Percentiles rank a stretch among this genome's conserved stretches.
phyloP scores from a whole-genome alignment of 495 filamentous ascomycete species.

The Penicillium cataractarum region DNA sequence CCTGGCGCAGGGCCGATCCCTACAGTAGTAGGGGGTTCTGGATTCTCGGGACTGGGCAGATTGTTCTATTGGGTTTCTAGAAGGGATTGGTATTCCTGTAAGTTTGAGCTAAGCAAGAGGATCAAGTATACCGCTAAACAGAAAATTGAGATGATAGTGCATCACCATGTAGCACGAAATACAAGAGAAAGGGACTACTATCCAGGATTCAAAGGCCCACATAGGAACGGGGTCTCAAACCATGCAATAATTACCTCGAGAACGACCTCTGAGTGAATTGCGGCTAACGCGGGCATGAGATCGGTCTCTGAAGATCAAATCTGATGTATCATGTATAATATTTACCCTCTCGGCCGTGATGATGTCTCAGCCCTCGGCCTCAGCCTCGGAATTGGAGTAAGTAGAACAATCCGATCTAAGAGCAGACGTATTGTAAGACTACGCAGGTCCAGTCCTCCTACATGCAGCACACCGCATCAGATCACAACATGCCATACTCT shows the following conservation, averaged over 20 bases:
- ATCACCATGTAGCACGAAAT: too few relatives aligned
- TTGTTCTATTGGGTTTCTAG: conserved; percentile 15
- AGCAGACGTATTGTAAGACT: too few relatives aligned
- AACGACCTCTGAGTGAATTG: background rate
- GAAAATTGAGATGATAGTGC: too few relatives aligned
- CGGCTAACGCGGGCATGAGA: background rate
- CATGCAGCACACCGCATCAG: background rate
- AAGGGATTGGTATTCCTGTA: conserved; percentile 15
- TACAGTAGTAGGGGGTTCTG: too few relatives aligned
- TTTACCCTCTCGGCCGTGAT: background rate
- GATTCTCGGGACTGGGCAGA: too few relatives aligned
- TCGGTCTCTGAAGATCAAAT: too few relatives aligned
- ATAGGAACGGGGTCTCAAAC: too few relatives aligned
- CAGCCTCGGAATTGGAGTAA: background rate
- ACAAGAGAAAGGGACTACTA: too few relatives aligned
- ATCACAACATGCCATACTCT: background rate
- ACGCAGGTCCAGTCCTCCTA: background rate
- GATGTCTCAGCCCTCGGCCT: background rate
- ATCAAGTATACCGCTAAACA: too few relatives aligned
- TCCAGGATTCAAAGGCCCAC: too few relatives aligned
- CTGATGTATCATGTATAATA: too few relatives aligned
- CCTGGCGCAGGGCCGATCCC: conserved; percentile 7
- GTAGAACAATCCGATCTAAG: background rate
- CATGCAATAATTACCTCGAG: background rate
- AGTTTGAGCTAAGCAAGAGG: conserved; percentile 4